These are phyloP conservation scores for Umbelopsis ramanniana DNA, from an alignment of 192 early-diverging fungal species.

Conservation along the genomic window DNA sequence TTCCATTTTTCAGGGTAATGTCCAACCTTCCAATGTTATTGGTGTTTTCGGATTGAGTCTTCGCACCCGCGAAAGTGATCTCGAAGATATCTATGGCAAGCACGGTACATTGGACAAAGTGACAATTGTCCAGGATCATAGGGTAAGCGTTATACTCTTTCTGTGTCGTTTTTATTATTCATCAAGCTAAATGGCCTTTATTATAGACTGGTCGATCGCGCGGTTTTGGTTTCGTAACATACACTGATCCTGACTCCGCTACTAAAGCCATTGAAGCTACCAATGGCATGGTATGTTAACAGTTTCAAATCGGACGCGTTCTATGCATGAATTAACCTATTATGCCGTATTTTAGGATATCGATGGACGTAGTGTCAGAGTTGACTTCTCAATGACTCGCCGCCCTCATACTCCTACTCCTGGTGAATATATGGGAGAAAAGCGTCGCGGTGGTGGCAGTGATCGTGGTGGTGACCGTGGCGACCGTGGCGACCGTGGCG, in stretches of 20 bases:
- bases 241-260: conserved; percentile 53
- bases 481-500: conserved; percentile 31
- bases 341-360: conserved; percentile 45
- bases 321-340: neutral
- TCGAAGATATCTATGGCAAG: conserved; percentile 64
- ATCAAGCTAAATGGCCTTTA: conserved; percentile 1
- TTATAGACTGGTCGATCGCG: conserved; percentile 61
- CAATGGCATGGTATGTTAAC: conserved; percentile 57
- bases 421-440: conserved; percentile 73
- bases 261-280: conserved; percentile 57
- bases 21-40: conserved; percentile 57
- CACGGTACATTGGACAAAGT: conserved; percentile 65
- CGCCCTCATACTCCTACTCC: conserved; percentile 72
- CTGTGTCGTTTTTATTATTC: neutral
- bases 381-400: conserved; percentile 64
- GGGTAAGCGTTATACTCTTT: conserved; percentile 36
- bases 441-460: conserved; percentile 31
- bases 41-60: conserved; percentile 76
- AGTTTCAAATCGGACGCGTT: neutral
- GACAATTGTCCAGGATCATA: conserved; percentile 63
- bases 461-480: conserved; percentile 36
- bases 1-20: conserved; percentile 32
- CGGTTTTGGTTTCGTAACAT: conserved; percentile 74
- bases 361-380: conserved; percentile 61
- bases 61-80: conserved; percentile 59